Evolutionary conservation across 2,329 filamentous ascomycete species (phyloP), one percentile per base, ranked within the genome.

Genomic region (Cytospora chrysosperma): DNA sequence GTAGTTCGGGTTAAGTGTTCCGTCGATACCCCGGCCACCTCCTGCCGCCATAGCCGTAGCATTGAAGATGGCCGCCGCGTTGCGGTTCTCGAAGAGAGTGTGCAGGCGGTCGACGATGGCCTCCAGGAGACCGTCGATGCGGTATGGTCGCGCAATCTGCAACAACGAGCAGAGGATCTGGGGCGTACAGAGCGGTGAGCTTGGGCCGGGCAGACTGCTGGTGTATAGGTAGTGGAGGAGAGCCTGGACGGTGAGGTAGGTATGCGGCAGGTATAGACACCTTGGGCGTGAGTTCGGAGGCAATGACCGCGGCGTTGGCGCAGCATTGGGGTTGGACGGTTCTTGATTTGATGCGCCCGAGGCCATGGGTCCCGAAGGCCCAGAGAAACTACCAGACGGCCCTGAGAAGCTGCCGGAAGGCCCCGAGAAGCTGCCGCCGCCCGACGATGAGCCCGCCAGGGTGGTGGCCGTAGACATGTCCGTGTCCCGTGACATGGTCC

Each of bases 11-110:
- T 87, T 87, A 32, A 87, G 76, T 1, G 79, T 81, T 43, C 82
- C 91, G 59, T 90, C 88, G 30, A 94, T 91, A 55, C 91, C 91
- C 55, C 93, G 87, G 0, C 95, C 95, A 28, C 95, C 93, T 13
- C 95, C 95, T 1, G 95, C 95, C 0, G 93, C 95, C 95, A 98
- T 98, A 59, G 95, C 95, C 0, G 94, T 95, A 0, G 95, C 95
- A 69, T 99, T 99, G 81, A 99, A 99, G 0, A 99, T 93, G 7
- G 95, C 95, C 0, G 95, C 95, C 0, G 95, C 94, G 69, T 98
- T 99, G 54, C 94, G 86, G 55, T 92, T 95, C 74, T 99, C 95
- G 4, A 99, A 85, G 0, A 96, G 85, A 32, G 91, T 85, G 72
- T 99, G 95, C 0, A 99, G 82, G 9, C 94, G 87, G 75, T 98